Conservation (phyloP, 768 basidiomycete genomes). For the Xanthoconium purpureum region DNA sequence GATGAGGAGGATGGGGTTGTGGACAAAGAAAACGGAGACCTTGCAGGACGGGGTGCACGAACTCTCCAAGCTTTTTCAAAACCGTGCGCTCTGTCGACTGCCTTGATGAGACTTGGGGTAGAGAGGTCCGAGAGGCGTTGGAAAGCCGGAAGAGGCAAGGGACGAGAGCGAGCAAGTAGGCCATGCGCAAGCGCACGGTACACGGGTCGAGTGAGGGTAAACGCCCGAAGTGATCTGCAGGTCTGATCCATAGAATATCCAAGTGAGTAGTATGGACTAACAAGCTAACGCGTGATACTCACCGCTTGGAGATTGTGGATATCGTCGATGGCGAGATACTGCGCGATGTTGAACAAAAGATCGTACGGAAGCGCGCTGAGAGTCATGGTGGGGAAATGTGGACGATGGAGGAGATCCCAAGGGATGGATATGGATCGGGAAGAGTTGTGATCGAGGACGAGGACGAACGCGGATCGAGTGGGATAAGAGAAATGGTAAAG, state of each 20-base stretch:
- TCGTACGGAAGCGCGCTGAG: constrained; percentile 61
- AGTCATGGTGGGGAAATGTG: constrained; percentile 19
- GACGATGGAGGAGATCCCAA: background rate
- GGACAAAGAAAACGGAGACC: constrained; percentile 27
- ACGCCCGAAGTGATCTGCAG: constrained; percentile 57
- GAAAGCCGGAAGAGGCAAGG: constrained; percentile 67
- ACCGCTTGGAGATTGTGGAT: constrained; percentile 61
- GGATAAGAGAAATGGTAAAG: constrained; percentile 11
- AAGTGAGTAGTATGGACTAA: background rate
- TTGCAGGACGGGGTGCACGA: constrained; percentile 53
- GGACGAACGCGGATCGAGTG: constrained; percentile 12
- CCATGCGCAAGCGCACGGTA: constrained; percentile 63
- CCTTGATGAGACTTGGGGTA: constrained; percentile 56
- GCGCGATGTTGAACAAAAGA: constrained; percentile 64
- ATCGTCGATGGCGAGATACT: constrained; percentile 58
- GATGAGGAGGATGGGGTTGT: constrained; percentile 29
- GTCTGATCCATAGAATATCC: constrained; percentile 39
- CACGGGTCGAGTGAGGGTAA: constrained; percentile 63
- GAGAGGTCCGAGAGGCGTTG: constrained; percentile 64
- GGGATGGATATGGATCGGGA: constrained; percentile 6
- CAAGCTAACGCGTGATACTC: constrained; percentile 30
- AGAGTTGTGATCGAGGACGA: background rate
- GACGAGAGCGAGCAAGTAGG: constrained; percentile 62
- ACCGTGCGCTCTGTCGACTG: constrained; percentile 59
- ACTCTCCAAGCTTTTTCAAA: constrained; percentile 62